Evolutionary conservation across 2,329 filamentous ascomycete species (phyloP).

Genomic region (Hypoxylon sp.): DNA sequence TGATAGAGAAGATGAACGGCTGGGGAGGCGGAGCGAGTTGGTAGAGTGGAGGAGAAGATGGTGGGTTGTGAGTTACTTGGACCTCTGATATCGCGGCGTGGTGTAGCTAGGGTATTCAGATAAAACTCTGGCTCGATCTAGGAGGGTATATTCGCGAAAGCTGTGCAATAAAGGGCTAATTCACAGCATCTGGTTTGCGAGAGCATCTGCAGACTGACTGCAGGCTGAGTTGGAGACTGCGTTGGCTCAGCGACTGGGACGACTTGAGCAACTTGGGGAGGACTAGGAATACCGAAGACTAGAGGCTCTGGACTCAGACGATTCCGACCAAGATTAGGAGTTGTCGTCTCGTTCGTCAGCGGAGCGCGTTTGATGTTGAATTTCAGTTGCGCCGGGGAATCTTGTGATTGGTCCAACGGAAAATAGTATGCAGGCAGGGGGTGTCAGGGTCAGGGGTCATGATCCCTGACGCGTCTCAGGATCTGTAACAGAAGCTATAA

Average conservation of each 20-base stretch:
- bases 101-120: conserved; percentile 45
- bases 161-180: conserved; percentile 27
- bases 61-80: conserved; percentile 38
- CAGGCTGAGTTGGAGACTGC: conserved; percentile 29
- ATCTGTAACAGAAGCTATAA: conserved; percentile 45
- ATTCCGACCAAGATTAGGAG: conserved; percentile 40
- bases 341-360: conserved; percentile 56
- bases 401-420: conserved; percentile 40
- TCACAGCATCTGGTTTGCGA: conserved; percentile 27
- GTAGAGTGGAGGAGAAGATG: conserved; percentile 40
- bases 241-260: conserved; percentile 23
- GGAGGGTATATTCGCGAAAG: conserved; percentile 50
- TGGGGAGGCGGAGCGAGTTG: conserved; percentile 46
- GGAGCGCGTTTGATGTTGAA: conserved; percentile 62
- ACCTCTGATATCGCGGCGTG: conserved; percentile 47
- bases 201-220: conserved; percentile 14
- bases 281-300: conserved; percentile 9
- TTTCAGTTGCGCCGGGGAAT: conserved; percentile 49
- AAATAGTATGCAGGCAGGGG: conserved; percentile 46
- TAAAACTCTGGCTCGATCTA: conserved; percentile 50
- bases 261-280: conserved; percentile 15
- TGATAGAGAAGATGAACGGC: conserved; percentile 27
- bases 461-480: conserved; percentile 45
- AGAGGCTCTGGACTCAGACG: conserved; percentile 38
- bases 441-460: conserved; percentile 40